These are phyloP conservation scores for Mucor indicus DNA, from an alignment of 371 early-diverging fungal genomes.

Conservation along the genomic window DNA sequence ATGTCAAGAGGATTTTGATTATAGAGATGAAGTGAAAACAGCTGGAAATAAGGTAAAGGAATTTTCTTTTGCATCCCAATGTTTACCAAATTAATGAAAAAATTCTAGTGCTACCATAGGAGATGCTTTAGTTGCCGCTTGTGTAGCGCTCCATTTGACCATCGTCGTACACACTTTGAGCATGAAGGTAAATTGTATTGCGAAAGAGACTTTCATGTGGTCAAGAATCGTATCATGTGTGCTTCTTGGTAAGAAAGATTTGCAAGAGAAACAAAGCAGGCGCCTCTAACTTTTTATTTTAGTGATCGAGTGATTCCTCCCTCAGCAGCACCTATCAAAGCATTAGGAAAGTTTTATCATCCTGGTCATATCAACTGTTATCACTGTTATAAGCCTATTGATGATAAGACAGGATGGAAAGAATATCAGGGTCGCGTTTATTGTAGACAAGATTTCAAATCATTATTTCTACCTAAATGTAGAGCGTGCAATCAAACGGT, in stretches of 20 bases:
- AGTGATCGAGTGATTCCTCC: constrained; percentile 48
- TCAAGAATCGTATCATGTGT: constrained; percentile 45
- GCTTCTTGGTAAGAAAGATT: constrained; percentile 47
- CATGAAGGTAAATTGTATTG: constrained; percentile 68
- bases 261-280: background rate
- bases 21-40: constrained; percentile 39
- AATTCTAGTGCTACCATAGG: constrained; percentile 39
- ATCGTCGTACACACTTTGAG: constrained; percentile 60
- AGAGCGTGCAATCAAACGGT: constrained; percentile 65
- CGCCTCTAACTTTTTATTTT: background rate
- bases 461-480: constrained; percentile 65
- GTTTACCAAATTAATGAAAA: background rate
- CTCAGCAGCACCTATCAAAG: constrained; percentile 52
- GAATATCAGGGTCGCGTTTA: constrained; percentile 72
- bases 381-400: constrained; percentile 63
- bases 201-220: constrained; percentile 62
- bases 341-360: constrained; percentile 63
- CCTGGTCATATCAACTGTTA: constrained; percentile 66
- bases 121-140: constrained; percentile 62
- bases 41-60: constrained; percentile 25
- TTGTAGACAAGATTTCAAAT: constrained; percentile 71
- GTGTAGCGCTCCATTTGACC: constrained; percentile 64
- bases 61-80: background rate
- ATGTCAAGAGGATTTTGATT: constrained; percentile 42
- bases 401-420: constrained; percentile 73